These are phyloP conservation scores for Aureobasidium sp. DNA, from an alignment of 2,329 filamentous ascomycete genomes.

Conservation along the genomic window DNA sequence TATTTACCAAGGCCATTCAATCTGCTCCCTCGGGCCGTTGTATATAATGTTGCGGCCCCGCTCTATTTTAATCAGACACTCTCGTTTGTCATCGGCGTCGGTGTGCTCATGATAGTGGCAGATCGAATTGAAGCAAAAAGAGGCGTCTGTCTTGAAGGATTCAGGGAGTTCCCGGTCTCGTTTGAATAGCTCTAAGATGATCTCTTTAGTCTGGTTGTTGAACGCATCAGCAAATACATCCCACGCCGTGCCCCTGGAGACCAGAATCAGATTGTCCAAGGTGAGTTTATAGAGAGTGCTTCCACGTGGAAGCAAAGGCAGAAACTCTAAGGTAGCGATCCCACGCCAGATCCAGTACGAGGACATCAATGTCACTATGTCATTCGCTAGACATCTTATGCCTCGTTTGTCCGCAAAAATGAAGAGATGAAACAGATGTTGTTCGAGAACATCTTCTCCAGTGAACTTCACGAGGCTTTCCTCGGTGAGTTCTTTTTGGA, in stretches of 20 bases:
- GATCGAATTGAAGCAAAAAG: background rate
- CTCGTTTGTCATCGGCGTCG: background rate
- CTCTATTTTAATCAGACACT: no score
- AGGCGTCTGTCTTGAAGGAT: background rate
- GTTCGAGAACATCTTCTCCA: background rate
- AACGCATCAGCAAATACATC: background rate
- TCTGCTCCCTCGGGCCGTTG: no score
- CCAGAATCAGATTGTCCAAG: background rate
- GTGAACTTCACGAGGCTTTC: background rate
- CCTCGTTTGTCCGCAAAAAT: slow-evolving; percentile 5
- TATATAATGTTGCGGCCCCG: no score
- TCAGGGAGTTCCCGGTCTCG: background rate
- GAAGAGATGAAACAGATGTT: background rate
- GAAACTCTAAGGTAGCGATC: background rate
- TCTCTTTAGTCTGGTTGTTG: background rate
- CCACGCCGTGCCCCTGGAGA: background rate
- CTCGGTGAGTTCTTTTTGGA: background rate
- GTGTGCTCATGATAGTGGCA: background rate
- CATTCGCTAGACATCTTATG: background rate
- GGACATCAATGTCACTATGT: background rate
- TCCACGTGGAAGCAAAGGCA: background rate
- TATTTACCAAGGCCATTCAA: no score
- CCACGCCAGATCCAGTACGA: background rate
- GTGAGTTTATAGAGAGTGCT: background rate
- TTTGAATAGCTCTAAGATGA: background rate